Evolutionary conservation across 805 yeast species (phyloP).

Genomic region (Starmerella cellae): DNA sequence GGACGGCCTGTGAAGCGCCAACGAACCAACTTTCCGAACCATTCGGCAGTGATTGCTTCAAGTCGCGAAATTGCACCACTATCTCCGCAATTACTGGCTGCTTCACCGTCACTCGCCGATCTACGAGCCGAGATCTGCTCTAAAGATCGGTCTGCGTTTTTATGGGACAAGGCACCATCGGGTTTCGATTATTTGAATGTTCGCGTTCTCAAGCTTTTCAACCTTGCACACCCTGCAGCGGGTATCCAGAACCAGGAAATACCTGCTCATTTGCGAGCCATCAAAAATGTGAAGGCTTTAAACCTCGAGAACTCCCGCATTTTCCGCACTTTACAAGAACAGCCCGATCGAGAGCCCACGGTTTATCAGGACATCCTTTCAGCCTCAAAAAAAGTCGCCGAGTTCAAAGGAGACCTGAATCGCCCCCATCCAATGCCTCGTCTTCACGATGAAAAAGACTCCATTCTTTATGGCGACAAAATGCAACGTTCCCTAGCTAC

Average conservation of each 20-base stretch:
- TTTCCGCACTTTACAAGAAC: not conserved
- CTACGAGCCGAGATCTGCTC: not conserved
- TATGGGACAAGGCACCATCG: slow-evolving; percentile 9
- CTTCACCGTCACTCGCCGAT: not conserved
- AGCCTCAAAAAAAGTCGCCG: not conserved
- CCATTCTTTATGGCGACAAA: not conserved
- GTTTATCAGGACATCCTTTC: not conserved
- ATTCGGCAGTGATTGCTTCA: not conserved
- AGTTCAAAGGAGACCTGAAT: not conserved
- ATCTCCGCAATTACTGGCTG: not conserved
- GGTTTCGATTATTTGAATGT: slow-evolving; percentile 7
- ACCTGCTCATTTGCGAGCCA: not conserved
- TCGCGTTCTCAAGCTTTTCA: slow-evolving; percentile 10
- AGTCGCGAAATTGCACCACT: not conserved
- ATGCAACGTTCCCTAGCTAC: not conserved
- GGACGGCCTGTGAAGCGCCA: not conserved
- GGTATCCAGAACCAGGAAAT: not conserved
- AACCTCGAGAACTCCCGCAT: not conserved
- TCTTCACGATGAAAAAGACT: not conserved
- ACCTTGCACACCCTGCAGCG: slow-evolving; percentile 6
- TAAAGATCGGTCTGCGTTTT: not conserved
- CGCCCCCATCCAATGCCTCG: not conserved
- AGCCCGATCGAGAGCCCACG: not conserved
- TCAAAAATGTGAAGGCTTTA: not conserved
- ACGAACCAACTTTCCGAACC: not conserved